These are phyloP conservation scores for Diophrys sp. DNA, from an alignment of 73 alveolate genomes.

Conservation along the genomic window DNA sequence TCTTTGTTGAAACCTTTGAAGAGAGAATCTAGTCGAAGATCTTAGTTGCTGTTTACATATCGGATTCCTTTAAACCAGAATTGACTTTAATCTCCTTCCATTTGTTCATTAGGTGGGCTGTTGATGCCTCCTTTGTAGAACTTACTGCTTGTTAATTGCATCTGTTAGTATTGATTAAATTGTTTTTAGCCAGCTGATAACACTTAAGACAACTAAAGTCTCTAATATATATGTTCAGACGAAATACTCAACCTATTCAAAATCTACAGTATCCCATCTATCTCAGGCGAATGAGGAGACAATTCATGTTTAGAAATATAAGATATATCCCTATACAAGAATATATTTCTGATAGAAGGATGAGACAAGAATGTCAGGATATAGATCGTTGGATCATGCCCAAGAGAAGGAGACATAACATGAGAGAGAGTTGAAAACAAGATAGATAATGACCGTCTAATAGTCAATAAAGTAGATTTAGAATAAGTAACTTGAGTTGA, in stretches of 20 bases:
- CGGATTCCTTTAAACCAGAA: not conserved
- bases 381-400: not conserved
- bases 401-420: not conserved
- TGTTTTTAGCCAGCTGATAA: not conserved
- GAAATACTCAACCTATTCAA: not conserved
- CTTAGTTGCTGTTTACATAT: not conserved
- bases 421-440: not conserved
- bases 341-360: not conserved
- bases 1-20: not conserved
- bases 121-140: not conserved
- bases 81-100: no score
- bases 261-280: not conserved
- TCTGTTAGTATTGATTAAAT: not conserved
- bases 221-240: not conserved
- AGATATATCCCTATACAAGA: not conserved
- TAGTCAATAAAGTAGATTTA: constrained; percentile 7
- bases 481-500: not conserved
- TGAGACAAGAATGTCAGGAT: not conserved
- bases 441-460: constrained; percentile 10
- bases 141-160: not conserved
- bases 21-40: not conserved
- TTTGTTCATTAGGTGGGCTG: not conserved
- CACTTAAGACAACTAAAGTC: not conserved
- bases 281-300: not conserved
- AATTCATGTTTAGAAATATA: no score